Conservation (phyloP, 495 filamentous ascomycete species). For the Aspergillus olivimuriae region DNA sequence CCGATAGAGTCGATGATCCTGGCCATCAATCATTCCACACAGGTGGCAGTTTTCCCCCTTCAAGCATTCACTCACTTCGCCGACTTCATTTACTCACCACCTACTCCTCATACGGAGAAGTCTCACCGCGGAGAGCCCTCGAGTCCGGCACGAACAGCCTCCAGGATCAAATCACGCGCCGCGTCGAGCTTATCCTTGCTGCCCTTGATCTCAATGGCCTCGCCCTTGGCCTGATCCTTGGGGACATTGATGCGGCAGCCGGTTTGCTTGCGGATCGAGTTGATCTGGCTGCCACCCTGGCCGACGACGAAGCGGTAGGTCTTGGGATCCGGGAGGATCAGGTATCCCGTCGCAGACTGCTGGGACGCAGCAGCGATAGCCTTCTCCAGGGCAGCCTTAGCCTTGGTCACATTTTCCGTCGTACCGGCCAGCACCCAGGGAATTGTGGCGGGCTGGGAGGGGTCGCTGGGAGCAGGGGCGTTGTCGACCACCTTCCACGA, state of each 20-base stretch:
- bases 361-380: constrained; percentile 67
- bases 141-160: constrained; percentile 55
- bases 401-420: constrained; percentile 68
- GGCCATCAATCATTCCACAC: neutral
- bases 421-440: constrained; percentile 85
- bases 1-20: too few species aligned
- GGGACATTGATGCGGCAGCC: constrained; percentile 90
- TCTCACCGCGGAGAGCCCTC: constrained; percentile 19
- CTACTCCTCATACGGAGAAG: too few species aligned
- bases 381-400: constrained; percentile 60
- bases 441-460: constrained; percentile 63
- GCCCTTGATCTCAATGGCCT: constrained; percentile 86
- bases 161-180: constrained; percentile 82
- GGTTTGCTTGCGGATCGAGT: constrained; percentile 83
- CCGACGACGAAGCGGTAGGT: constrained; percentile 90
- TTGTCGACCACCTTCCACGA: constrained; percentile 74
- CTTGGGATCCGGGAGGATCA: constrained; percentile 81
- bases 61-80: too few species aligned
- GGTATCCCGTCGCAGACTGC: constrained; percentile 71
- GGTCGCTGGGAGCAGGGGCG: constrained; percentile 27
- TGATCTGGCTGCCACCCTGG: constrained; percentile 82
- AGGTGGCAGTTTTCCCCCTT: too few species aligned
- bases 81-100: too few species aligned
- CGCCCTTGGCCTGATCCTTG: constrained; percentile 64
- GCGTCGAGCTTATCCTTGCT: constrained; percentile 73